Evolutionary conservation across 352 stramenopile species (phyloP), one percentile per base, ranked within the genome.

Genomic region (Blastocystis sp.): DNA sequence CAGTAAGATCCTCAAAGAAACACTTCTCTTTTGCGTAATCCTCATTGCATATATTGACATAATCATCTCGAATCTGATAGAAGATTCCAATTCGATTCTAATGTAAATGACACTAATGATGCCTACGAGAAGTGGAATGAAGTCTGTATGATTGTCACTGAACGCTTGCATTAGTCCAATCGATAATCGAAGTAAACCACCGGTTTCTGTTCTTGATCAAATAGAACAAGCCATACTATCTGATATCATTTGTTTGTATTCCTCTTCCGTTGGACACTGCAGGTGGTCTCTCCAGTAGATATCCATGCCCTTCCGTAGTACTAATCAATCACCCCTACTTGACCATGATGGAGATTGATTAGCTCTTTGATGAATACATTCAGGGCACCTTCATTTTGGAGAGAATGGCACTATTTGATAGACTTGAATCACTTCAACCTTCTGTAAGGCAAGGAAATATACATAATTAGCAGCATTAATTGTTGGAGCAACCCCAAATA

Each of bases 381-480:
- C 90, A 95, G 92, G 51, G 93, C 93, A 56, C 90, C 86, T 5
- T 92, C 89, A 88, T 94, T 97, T 3, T 91, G 88, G 12, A 98
- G 89, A 9, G 89, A 88, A 43, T 96, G 92, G 88, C 93, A 97
- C 71, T 92, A 49, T 32, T 37, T 37, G 11, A 74, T 3, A 16
- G 27, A 46, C 24, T 35, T 3, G 51, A 16, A 49, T 43, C 35
- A 37, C 21, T 7, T 4, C 4, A 9, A 74, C 63, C 32, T 49
- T 91, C 89, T 98, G 93, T 71, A 98, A 89, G n/a, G 95, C 96
- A 77, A 97, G 88, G 88, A 98, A 98, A 88, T 97, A 98, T 6
- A 97, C 94, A 90, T 98, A 98, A 88, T 98, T 98, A 67, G 94
- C 95, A 83, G 92, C 95, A 90, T 98, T 98, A 89, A 98, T 97